Percentiles rank a stretch among this genome's conserved stretches.
Evolutionary conservation across 2,329 filamentous ascomycete species (phyloP).

Genomic region (Aureobasidium lini): DNA sequence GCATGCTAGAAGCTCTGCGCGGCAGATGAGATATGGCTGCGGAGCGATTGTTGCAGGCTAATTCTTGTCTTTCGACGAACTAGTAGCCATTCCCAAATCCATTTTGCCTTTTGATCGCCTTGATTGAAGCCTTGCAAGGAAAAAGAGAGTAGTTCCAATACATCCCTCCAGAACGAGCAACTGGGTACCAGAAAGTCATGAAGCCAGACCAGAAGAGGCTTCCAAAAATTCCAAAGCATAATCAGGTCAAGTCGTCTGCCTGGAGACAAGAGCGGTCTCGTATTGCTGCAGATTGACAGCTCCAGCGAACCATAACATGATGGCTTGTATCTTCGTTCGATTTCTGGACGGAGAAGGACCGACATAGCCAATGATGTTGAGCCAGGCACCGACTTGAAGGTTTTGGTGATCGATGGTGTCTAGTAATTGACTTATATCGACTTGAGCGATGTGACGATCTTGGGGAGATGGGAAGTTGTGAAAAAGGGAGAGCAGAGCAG

Average conservation of each 20-base stretch:
- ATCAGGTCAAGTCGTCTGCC: not conserved
- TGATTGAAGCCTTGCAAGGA: too few relatives aligned
- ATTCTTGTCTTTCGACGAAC: too few relatives aligned
- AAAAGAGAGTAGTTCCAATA: too few relatives aligned
- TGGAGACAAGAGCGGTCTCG: constrained; percentile 46
- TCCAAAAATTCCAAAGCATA: not conserved
- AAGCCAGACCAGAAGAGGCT: too few relatives aligned
- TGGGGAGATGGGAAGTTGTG: constrained; percentile 52
- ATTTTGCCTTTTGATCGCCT: too few relatives aligned
- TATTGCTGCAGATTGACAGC: constrained; percentile 65
- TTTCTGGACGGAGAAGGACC: not conserved
- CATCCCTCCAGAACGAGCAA: too few relatives aligned
- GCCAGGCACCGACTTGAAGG: constrained; percentile 69
- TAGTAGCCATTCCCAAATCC: too few relatives aligned
- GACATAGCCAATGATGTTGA: constrained; percentile 76
- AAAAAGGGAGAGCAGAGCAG: constrained; percentile 58
- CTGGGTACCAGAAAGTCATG: too few relatives aligned
- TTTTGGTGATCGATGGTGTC: constrained; percentile 55
- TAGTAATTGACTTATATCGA: constrained; percentile 62
- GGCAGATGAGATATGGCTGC: too few relatives aligned
- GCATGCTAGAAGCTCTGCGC: too few relatives aligned
- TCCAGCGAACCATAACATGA: constrained; percentile 71
- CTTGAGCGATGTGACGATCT: constrained; percentile 12
- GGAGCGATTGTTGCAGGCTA: too few relatives aligned
- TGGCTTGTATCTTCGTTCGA: constrained; percentile 57